Evolutionary conservation across 164 flowering plant species (phyloP), one percentile per base, ranked within the genome.

Genomic region (Liquidambar formosana): DNA sequence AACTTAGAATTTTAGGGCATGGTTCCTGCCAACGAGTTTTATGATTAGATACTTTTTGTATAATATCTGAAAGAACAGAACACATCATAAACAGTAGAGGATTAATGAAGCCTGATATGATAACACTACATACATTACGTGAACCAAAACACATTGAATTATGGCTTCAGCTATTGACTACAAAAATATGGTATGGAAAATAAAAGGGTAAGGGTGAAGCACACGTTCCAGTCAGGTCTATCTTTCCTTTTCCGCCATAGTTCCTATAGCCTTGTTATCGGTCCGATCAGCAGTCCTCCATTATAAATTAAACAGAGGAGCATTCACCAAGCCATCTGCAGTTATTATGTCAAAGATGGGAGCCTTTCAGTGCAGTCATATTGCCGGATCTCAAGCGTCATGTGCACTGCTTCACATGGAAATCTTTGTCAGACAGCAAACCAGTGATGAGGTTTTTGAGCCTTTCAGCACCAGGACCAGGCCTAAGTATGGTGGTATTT

Each of bases 391-490:
- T 27, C 8, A 4, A 19, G 18, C 23, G 49, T 80, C 81, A 87
- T 25, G 60, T 64, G 74, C 96, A 91, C 12, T 85, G 96, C 66
- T 73, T 84, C 26, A 68, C 64, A 61, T 76, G 73, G 25, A 89
- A 86, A 78, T 85, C 83, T 18, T 80, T 78, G 0, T 72, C 80
- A 18, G 88, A 81, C 64, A 88, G 26, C 75, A 91, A 75, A 49
- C 84, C 79, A 41, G n/a, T 44, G 46, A 89, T 80, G 52, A 91
- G 91, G 5, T 18, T 67, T 57, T 68, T 77, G n/a, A 92, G 65
- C 75, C 97, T 82, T 65, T 82, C 84, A 21, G 92, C 93, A 49
- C 94, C 93, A 21, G 79, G 83, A 57, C 93, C 92, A 2, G 94
- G 94, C 60, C 52, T 82, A 15, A 92, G 78, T 13, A 67, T 63